phyloP scores from a whole-genome alignment of 176 grass and related monocot genomes.

The Eragrostis nindensis region DNA sequence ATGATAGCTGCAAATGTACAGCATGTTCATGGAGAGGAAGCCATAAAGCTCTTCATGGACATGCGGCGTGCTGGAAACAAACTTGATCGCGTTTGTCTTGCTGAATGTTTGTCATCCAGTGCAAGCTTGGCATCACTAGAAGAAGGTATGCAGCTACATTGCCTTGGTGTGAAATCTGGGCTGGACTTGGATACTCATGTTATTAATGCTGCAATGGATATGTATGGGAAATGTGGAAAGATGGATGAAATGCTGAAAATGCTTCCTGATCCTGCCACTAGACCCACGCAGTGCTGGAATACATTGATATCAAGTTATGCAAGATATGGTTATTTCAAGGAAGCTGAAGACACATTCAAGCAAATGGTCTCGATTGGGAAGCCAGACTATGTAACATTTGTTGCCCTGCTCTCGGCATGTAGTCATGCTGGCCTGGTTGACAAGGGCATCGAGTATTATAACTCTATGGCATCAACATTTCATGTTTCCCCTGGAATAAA shows the following conservation, averaged over 20 bases:
- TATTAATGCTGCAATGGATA: conserved; percentile 86
- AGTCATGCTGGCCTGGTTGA: conserved; percentile 80
- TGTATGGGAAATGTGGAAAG: conserved; percentile 92
- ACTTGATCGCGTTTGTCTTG: conserved; percentile 70
- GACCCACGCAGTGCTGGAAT: conserved; percentile 81
- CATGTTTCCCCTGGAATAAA: conserved; percentile 73
- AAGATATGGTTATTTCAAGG: conserved; percentile 68
- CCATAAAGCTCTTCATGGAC: conserved; percentile 68
- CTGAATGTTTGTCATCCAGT: conserved; percentile 66
- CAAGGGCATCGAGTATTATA: conserved; percentile 71
- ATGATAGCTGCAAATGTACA: conserved; percentile 75
- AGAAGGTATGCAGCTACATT: conserved; percentile 92
- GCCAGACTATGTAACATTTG: conserved; percentile 84
- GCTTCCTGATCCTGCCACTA: conserved; percentile 54
- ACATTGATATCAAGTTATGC: conserved; percentile 86
- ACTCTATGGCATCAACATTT: conserved; percentile 64
- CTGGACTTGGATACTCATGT: conserved; percentile 64
- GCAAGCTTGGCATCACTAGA: conserved; percentile 82
- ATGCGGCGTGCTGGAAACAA: conserved; percentile 61
- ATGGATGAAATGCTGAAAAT: conserved; percentile 72
- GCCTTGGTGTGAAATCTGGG: conserved; percentile 68
- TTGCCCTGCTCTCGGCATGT: conserved; percentile 78
- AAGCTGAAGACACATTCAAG: conserved; percentile 77
- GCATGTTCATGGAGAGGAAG: conserved; percentile 74
- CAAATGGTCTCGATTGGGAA: conserved; percentile 66